Evolutionary conservation across 164 flowering plant genomes (phyloP).

Genomic region (Aristolochia contorta): DNA sequence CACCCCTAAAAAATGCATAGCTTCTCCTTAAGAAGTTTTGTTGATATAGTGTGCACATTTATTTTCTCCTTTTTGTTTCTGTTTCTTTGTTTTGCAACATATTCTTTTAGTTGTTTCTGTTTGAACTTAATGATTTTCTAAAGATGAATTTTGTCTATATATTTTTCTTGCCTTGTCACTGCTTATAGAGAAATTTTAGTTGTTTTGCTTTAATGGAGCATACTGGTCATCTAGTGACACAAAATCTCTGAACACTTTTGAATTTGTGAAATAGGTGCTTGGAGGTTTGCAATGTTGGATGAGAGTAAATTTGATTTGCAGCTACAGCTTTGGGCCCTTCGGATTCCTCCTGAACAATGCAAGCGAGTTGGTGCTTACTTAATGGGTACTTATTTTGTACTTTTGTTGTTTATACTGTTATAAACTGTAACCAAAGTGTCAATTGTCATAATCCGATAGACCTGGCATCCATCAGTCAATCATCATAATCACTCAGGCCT

Average conservation of each 20-base stretch:
- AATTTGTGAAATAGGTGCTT: not conserved
- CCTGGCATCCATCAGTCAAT: not conserved
- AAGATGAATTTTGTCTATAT: too few relatives aligned
- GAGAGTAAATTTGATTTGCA: slow-evolving; percentile 64
- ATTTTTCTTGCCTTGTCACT: too few relatives aligned
- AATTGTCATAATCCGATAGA: not conserved
- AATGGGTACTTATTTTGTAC: slow-evolving; percentile 46
- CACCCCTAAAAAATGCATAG: too few relatives aligned
- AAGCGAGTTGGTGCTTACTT: slow-evolving; percentile 50
- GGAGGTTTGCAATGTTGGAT: slow-evolving; percentile 33
- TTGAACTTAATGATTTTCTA: too few relatives aligned
- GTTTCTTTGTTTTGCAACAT: too few relatives aligned
- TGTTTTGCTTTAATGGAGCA: too few relatives aligned
- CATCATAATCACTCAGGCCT: not conserved
- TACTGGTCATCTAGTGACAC: too few relatives aligned
- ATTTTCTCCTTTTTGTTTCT: too few relatives aligned
- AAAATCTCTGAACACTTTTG: not conserved
- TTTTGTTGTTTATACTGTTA: not conserved
- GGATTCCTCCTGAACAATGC: slow-evolving; percentile 76
- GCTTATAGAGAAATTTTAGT: too few relatives aligned
- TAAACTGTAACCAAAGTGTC: not conserved
- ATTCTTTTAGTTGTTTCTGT: too few relatives aligned
- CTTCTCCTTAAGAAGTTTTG: too few relatives aligned
- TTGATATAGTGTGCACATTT: too few relatives aligned
- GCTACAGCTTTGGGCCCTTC: slow-evolving; percentile 63